Evolutionary conservation across 805 yeast species (phyloP), one percentile per base, ranked within the genome.

Genomic region (Monosporozyma yasuniensis): DNA sequence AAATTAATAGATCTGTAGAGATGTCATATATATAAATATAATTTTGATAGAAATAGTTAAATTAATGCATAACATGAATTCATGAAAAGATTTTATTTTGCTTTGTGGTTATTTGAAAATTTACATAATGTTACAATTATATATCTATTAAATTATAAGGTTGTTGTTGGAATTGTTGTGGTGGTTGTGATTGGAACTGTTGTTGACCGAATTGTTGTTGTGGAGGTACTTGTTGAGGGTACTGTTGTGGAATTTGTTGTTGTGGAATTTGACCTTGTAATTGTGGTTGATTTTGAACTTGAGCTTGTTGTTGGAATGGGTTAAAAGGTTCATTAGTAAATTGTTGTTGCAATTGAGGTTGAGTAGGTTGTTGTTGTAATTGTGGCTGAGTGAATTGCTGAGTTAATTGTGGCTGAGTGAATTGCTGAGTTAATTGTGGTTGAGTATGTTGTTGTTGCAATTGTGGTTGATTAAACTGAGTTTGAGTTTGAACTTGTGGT

Each of bases 91-190:
- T 32, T 12, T 14, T 32, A n/a, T n/a, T n/a, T n/a, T n/a, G n/a
- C n/a, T n/a, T n/a, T n/a, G n/a, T 8, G 27, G 27, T 25, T 25
- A 8, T 5, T 35, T 42, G 23, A 16, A 28, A 18, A 27, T 16
- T 42, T 42, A 23, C n/a, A 28, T 25, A 25, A 25, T 14, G 9
- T 42, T 27, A 42, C 45, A 42, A 10, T 56, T 52, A 64, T 49
- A 64, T 61, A 58, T 64, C 68, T 50, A 64, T 64, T 46, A 52
- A 14, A 28, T 41, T 39, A 25, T 23, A 39, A 10, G 41, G 49
- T 42, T 46, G 56, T 37, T 47, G 52, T 41, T 50, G 54, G 47
- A 51, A 53, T 44, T 56, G 48, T 34, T 44, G 61, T 16, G 53
- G 57, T 34, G 55, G 62, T 43, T 52, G 58, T 25, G 38, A 41